Conservation (phyloP, 2,329 filamentous ascomycete genomes). For the Nemania bipapillata region DNA sequence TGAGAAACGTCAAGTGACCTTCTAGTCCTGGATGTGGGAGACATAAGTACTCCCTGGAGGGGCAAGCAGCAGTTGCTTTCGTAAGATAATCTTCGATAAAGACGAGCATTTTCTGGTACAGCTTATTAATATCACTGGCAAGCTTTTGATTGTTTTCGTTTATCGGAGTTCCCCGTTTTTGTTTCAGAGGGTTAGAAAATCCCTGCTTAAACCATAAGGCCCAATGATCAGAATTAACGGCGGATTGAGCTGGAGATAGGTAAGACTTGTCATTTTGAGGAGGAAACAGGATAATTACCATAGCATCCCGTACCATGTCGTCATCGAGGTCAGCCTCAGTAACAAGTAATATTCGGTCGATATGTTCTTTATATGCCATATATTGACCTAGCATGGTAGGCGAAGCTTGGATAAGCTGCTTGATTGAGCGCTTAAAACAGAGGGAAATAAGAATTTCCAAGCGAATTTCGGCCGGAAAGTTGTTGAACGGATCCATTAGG, state of each 20-base stretch:
- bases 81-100: conserved; percentile 32
- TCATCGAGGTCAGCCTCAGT: conserved; percentile 23
- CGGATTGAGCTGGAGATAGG: background rate
- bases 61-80: conserved; percentile 28
- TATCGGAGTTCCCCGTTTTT: background rate
- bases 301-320: conserved; percentile 30
- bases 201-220: background rate
- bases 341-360: conserved; percentile 8
- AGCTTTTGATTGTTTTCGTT: background rate
- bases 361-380: background rate
- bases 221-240: background rate
- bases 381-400: conserved; percentile 12
- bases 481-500: conserved; percentile 15
- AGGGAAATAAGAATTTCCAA: conserved; percentile 4
- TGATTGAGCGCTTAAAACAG: conserved; percentile 11
- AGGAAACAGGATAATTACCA: conserved; percentile 30
- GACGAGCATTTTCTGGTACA: conserved; percentile 16
- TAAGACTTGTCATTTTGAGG: background rate
- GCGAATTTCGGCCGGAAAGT: conserved; percentile 5
- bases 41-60: conserved; percentile 25
- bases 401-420: conserved; percentile 8
- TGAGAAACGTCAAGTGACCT: conserved; percentile 5
- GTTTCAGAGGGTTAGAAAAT: background rate
- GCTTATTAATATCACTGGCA: conserved; percentile 3
- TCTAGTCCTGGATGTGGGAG: conserved; percentile 13